Percentiles rank a stretch among this genome's conserved stretches.
Conservation (phyloP, 75 land plant species). For the Pinus tabuliformis region DNA sequence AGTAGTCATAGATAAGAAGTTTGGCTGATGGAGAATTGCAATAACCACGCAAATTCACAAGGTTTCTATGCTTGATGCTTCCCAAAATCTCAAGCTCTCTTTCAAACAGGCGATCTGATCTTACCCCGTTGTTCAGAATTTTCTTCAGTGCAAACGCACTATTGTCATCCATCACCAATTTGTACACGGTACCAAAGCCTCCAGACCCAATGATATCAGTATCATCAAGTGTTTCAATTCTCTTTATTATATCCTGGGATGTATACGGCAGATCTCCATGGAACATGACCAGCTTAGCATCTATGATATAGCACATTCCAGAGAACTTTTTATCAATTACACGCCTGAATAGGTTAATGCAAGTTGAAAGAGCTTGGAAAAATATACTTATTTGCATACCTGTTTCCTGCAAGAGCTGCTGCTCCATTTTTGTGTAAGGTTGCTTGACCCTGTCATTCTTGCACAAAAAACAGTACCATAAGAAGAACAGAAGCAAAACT, state of each 20-base stretch:
- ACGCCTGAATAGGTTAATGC: neutral
- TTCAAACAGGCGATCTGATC: constrained; percentile 74
- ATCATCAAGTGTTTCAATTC: constrained; percentile 74
- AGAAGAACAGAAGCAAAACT: constrained; percentile 43
- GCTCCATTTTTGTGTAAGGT: constrained; percentile 46
- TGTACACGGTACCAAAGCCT: constrained; percentile 91
- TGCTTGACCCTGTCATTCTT: constrained; percentile 51
- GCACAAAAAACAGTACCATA: constrained; percentile 50
- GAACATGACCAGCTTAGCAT: constrained; percentile 76
- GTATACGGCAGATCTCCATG: constrained; percentile 91
- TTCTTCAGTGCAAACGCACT: constrained; percentile 85
- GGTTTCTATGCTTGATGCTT: constrained; percentile 87
- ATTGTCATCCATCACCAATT: constrained; percentile 91
- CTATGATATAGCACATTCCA: constrained; percentile 16
- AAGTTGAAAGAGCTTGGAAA: neutral
- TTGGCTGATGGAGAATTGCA: constrained; percentile 76
- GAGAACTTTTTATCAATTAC: neutral
- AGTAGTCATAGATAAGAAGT: constrained; percentile 88
- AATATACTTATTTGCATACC: constrained; percentile 16
- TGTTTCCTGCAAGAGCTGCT: constrained; percentile 34
- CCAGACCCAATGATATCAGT: constrained; percentile 87
- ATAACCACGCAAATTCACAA: constrained; percentile 87
- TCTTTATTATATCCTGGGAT: constrained; percentile 68
- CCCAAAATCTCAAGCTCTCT: constrained; percentile 88
- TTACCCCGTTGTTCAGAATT: constrained; percentile 52